A percentile compares a stretch with the other conserved stretches of the same genome.
phyloP scores from a whole-genome alignment of 2,329 filamentous ascomycete species.

The Fusarium napiforme region DNA sequence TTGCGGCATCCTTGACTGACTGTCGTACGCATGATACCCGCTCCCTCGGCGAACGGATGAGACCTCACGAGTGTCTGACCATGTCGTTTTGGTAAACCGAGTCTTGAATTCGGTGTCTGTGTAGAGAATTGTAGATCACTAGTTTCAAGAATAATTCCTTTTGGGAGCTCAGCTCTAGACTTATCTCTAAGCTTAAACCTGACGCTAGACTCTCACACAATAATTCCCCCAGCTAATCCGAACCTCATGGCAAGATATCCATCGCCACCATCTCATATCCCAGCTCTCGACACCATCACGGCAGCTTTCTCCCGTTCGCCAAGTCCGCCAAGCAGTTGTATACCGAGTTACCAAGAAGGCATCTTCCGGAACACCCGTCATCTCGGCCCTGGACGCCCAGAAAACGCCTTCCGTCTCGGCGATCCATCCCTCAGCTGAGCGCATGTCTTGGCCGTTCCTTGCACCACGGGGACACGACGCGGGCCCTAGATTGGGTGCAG shows the following conservation, averaged over 20 bases:
- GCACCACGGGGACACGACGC: constrained; percentile 25
- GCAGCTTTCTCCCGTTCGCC: constrained; percentile 8
- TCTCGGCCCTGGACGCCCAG: constrained; percentile 1
- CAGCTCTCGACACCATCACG: background rate
- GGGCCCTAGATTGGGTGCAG: constrained; percentile 23
- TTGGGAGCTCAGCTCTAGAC: background rate
- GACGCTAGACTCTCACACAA: background rate
- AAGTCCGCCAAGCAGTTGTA: constrained; percentile 24
- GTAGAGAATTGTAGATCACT: background rate
- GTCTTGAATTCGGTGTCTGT: background rate
- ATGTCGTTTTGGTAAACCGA: constrained; percentile 13
- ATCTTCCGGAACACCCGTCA: constrained; percentile 13
- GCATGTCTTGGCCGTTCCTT: constrained; percentile 27
- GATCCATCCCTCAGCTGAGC: constrained; percentile 12
- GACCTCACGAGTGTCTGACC: background rate
- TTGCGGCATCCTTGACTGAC: background rate
- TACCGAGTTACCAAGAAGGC: constrained; percentile 16
- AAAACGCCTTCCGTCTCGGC: constrained; percentile 7
- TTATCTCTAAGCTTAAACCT: background rate
- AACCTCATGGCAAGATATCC: background rate
- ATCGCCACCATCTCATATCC: constrained; percentile 12
- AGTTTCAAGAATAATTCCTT: background rate
- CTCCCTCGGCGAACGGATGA: background rate
- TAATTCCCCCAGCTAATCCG: background rate
- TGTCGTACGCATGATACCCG: background rate